These are phyloP conservation scores for Tylopilus intermedius DNA, from an alignment of 768 basidiomycete genomes.

Conservation along the genomic window DNA sequence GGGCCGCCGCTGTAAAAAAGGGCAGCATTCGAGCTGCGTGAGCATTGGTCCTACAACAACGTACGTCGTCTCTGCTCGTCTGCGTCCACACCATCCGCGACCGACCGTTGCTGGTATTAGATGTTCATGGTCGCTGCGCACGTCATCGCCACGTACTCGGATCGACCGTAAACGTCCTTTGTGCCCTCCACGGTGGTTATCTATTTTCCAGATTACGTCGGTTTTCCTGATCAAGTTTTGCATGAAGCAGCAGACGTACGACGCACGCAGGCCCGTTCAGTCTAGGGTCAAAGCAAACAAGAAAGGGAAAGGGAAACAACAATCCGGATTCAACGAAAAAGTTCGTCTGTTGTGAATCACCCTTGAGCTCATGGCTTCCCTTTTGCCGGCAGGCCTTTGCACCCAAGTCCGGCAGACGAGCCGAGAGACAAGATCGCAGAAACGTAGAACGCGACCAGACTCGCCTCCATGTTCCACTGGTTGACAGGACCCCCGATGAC, in stretches of 20 bases:
- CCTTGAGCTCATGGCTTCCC: not conserved
- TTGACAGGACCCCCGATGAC: constrained; percentile 89
- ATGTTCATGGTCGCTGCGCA: too few relatives aligned
- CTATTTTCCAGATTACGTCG: constrained; percentile 10
- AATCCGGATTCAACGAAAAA: constrained; percentile 86
- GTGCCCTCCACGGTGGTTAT: constrained; percentile 13
- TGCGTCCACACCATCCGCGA: too few relatives aligned
- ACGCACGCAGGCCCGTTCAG: constrained; percentile 72
- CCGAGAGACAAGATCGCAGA: constrained; percentile 83
- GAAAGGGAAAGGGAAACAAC: constrained; percentile 66
- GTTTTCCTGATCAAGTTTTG: not conserved
- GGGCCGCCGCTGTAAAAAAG: too few relatives aligned
- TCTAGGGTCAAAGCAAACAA: constrained; percentile 73
- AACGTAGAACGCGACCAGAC: constrained; percentile 93
- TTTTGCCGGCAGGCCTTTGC: constrained; percentile 66
- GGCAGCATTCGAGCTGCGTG: too few relatives aligned
- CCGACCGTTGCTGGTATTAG: too few relatives aligned
- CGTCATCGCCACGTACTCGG: too few relatives aligned
- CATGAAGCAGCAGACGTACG: constrained; percentile 78
- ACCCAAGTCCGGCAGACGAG: constrained; percentile 82
- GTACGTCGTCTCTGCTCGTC: too few relatives aligned
- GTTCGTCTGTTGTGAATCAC: constrained; percentile 32
- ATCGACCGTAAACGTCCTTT: too few relatives aligned
- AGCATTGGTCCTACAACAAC: too few relatives aligned
- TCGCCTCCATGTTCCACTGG: constrained; percentile 90